Percentiles rank a stretch among this genome's conserved stretches.
phyloP scores from a whole-genome alignment of 2,329 filamentous ascomycete genomes.

The Diplodia intermedia region DNA sequence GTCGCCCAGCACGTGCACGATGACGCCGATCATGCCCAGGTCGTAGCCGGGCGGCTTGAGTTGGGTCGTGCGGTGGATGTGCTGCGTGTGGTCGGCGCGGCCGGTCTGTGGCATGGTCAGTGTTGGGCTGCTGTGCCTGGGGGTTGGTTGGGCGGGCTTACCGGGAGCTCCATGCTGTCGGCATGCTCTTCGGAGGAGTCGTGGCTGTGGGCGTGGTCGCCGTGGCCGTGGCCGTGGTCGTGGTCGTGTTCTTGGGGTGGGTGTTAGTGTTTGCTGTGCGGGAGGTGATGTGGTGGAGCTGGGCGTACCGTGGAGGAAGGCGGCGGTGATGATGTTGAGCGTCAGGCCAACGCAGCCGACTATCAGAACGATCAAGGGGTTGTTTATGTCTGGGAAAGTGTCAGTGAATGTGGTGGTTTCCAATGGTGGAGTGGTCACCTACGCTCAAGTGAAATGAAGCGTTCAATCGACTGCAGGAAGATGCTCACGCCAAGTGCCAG shows the following conservation, averaged over 20 bases:
- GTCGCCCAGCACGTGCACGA: constrained; percentile 75
- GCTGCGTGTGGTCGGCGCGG: constrained; percentile 35
- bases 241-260: neutral
- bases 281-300: constrained; percentile 31
- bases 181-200: neutral
- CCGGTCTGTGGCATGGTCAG: constrained; percentile 23
- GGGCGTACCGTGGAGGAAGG: constrained; percentile 67
- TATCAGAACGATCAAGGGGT: constrained; percentile 71
- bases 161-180: neutral
- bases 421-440: constrained; percentile 36
- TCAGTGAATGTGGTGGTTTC: fast-evolving
- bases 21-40: constrained; percentile 73
- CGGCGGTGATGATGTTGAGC: constrained; percentile 70
- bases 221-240: neutral
- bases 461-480: constrained; percentile 74
- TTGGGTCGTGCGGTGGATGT: constrained; percentile 40
- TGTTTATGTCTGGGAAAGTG: constrained; percentile 61
- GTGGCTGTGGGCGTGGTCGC: neutral
- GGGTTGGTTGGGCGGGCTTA: neutral
- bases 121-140: too few species aligned
- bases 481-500: constrained; percentile 75
- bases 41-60: constrained; percentile 52
- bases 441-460: constrained; percentile 67
- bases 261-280: neutral
- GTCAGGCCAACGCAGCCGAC: constrained; percentile 71